Evolutionary conservation across 2,329 filamentous ascomycete species (phyloP).

Genomic region (Hymenoscyphus fraxineus): DNA sequence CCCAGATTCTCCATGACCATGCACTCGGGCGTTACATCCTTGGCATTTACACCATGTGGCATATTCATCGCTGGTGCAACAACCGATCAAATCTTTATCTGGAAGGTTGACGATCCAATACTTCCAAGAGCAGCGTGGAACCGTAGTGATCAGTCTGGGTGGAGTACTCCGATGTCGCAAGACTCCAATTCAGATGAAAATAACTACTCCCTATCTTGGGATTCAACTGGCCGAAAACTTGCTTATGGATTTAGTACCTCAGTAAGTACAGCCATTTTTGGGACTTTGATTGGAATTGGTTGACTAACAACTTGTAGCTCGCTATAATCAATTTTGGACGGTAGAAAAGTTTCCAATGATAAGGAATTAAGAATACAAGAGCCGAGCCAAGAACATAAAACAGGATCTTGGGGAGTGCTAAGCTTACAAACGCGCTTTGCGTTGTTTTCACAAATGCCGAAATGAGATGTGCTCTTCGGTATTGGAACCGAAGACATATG

Average conservation of each 20-base stretch:
- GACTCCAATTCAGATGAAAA: constrained; percentile 52
- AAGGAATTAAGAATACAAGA: not conserved
- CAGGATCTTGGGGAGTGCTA: no score
- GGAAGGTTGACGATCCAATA: constrained; percentile 58
- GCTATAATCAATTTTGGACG: constrained; percentile 29
- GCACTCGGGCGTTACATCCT: constrained; percentile 52
- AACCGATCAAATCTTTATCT: constrained; percentile 55
- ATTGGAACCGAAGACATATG: no score
- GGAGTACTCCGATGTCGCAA: constrained; percentile 54
- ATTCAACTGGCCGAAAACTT: constrained; percentile 57
- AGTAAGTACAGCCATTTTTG: constrained; percentile 42
- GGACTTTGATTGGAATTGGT: not conserved
- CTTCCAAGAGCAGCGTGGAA: constrained; percentile 60
- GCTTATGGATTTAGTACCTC: constrained; percentile 61
- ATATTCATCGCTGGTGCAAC: constrained; percentile 61
- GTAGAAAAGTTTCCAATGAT: constrained; percentile 8
- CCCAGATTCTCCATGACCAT: constrained; percentile 59
- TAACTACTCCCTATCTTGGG: constrained; percentile 60
- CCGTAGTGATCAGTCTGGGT: constrained; percentile 51
- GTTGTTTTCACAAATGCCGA: no score
- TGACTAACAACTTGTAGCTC: constrained; percentile 24
- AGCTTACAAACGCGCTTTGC: no score
- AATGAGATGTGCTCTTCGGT: no score
- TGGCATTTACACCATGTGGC: constrained; percentile 61
- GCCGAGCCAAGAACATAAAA: no score